Conservation (phyloP, 2,329 filamentous ascomycete genomes). For the Pseudogymnoascus sp. region DNA sequence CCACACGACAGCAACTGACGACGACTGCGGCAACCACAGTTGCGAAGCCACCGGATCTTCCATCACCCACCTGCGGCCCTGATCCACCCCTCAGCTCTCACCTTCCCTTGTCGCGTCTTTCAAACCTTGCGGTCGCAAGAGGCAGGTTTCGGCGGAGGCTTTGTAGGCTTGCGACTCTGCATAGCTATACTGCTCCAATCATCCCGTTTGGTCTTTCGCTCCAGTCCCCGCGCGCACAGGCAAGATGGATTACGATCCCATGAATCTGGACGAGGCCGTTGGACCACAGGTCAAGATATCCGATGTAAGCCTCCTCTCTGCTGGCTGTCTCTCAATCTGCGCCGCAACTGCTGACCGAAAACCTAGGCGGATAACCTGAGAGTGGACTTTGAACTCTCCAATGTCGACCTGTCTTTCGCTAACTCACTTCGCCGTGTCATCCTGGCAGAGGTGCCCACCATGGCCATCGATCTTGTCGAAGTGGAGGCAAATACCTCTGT, state of each 20-base stretch:
- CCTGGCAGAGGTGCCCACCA: conserved; percentile 86
- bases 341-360: background rate
- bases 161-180: background rate
- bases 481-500: conserved; percentile 92
- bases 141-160: background rate
- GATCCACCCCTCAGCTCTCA: background rate
- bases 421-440: conserved; percentile 88
- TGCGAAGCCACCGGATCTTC: background rate
- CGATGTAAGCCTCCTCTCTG: conserved; percentile 27
- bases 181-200: background rate
- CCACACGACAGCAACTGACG: conserved; percentile 5
- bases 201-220: background rate
- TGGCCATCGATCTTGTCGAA: conserved; percentile 91
- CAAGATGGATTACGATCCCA: conserved; percentile 41
- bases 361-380: conserved; percentile 65
- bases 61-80: background rate
- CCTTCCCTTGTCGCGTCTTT: background rate
- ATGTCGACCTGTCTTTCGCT: conserved; percentile 82
- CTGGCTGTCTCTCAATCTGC: background rate
- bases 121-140: background rate
- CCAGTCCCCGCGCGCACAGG: background rate
- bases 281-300: conserved; percentile 39
- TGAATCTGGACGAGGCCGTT: conserved; percentile 35
- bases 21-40: conserved; percentile 4
- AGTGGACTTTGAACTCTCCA: conserved; percentile 85